Conservation (phyloP, 768 basidiomycete genomes). For the Leccinellum rugosiceps region DNA sequence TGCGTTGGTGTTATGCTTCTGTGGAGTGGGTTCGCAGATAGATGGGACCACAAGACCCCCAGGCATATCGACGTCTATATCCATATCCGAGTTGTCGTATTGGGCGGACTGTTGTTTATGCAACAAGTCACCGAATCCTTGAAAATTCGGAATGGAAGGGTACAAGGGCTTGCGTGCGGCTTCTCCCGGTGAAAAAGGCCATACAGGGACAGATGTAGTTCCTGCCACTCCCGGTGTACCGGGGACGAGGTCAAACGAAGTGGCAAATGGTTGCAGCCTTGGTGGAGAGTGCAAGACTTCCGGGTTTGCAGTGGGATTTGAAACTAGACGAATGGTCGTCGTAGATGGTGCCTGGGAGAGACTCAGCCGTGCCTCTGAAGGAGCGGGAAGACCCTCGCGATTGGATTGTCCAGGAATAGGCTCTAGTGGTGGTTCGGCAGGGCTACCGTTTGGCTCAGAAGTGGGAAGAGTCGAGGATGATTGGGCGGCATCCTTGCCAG, state of each 20-base stretch:
- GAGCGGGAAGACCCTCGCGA: constrained; percentile 60
- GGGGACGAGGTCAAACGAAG: constrained; percentile 64
- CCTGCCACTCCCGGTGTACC: constrained; percentile 44
- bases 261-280: constrained; percentile 60
- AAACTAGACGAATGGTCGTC: constrained; percentile 48
- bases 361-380: constrained; percentile 57
- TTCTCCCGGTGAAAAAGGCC: constrained; percentile 40
- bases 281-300: constrained; percentile 47
- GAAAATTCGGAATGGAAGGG: constrained; percentile 36
- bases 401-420: constrained; percentile 61
- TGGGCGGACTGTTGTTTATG: constrained; percentile 18
- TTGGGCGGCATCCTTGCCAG: constrained; percentile 16
- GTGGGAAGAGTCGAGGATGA: constrained; percentile 30
- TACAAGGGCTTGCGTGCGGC: constrained; percentile 33
- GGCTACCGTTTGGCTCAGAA: constrained; percentile 20
- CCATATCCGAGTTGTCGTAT: constrained; percentile 31
- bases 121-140: constrained; percentile 30
- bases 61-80: constrained; percentile 36
- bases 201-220: constrained; percentile 28
- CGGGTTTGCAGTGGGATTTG: constrained; percentile 20
- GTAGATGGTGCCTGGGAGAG: constrained; percentile 47
- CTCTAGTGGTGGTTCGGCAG: constrained; percentile 26
- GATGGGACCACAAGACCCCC: constrained; percentile 27
- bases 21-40: constrained; percentile 21
- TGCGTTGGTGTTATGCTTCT: constrained; percentile 3